phyloP scores from a whole-genome alignment of 2,329 filamentous ascomycete genomes.

The Teratosphaeriaceae sp. region DNA sequence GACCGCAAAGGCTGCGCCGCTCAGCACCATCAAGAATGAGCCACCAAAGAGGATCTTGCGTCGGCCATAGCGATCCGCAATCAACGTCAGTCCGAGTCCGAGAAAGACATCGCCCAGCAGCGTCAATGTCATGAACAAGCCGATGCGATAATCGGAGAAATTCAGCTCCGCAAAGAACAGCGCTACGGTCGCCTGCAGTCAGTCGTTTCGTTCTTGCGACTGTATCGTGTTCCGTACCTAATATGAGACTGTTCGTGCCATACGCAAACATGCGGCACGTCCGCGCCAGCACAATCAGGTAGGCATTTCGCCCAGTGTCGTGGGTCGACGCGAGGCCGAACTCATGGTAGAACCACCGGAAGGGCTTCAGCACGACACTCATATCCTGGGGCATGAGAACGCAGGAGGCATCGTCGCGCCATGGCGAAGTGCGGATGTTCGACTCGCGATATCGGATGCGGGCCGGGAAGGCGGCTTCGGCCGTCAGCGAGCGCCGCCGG shows the following conservation, averaged over 20 bases:
- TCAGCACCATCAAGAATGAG: constrained; percentile 26
- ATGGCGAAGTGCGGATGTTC: neutral
- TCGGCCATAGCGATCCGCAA: constrained; percentile 28
- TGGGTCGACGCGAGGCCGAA: constrained; percentile 28
- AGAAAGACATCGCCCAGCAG: constrained; percentile 30
- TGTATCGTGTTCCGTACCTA: constrained; percentile 16
- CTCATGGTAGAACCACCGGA: constrained; percentile 26
- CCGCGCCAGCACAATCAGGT: constrained; percentile 49
- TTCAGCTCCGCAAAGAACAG: constrained; percentile 29
- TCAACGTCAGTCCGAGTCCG: constrained; percentile 25
- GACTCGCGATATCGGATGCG: neutral
- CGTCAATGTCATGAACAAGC: constrained; percentile 30
- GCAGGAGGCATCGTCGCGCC: neutral
- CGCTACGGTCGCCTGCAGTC: constrained; percentile 12
- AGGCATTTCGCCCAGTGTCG: constrained; percentile 39
- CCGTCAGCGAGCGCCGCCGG: no score
- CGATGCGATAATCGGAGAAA: constrained; percentile 27
- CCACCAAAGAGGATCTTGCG: constrained; percentile 26
- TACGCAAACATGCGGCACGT: constrained; percentile 29
- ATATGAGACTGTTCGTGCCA: constrained; percentile 24
- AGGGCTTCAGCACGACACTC: constrained; percentile 5
- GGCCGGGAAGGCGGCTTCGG: neutral
- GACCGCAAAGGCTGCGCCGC: constrained; percentile 23
- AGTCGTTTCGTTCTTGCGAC: neutral
- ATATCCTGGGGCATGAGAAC: neutral